These are phyloP conservation scores for Wallacemonas sp. DNA, from an alignment of 208 protist species.

Conservation along the genomic window DNA sequence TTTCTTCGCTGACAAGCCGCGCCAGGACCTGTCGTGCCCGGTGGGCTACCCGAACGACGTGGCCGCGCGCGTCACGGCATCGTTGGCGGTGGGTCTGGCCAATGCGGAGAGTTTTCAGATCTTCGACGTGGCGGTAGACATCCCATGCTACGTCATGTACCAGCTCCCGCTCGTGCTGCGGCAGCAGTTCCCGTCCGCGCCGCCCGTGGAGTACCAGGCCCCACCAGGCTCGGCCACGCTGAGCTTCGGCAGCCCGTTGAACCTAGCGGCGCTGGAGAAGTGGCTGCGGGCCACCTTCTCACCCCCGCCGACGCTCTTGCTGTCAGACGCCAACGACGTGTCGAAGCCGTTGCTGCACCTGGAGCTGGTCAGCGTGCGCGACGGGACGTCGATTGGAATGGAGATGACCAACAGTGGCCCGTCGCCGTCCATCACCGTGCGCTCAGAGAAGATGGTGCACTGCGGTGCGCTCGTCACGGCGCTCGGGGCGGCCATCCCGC, in stretches of 20 bases:
- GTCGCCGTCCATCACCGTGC: slow-evolving; percentile 46
- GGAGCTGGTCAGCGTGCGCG: slow-evolving; percentile 70
- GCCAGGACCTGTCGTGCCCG: slow-evolving; percentile 48
- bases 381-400: slow-evolving; percentile 51
- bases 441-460: slow-evolving; percentile 76
- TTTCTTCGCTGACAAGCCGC: slow-evolving; percentile 45
- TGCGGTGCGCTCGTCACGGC: slow-evolving; percentile 88
- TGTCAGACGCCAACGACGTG: slow-evolving; percentile 34
- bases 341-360: slow-evolving; percentile 29
- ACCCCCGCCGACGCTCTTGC: slow-evolving; percentile 23
- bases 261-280: slow-evolving; percentile 28
- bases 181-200: slow-evolving; percentile 7
- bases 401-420: slow-evolving; percentile 35
- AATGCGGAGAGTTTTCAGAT: slow-evolving; percentile 76
- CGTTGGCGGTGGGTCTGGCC: slow-evolving; percentile 75
- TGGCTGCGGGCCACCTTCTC: slow-evolving; percentile 63
- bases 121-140: slow-evolving; percentile 66
- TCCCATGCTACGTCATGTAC: slow-evolving; percentile 92
- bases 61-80: slow-evolving; percentile 55
- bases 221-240: slow-evolving; percentile 53
- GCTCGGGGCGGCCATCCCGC: slow-evolving; percentile 50
- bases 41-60: slow-evolving; percentile 63
- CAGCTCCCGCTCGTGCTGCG: slow-evolving; percentile 22
- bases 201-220: slow-evolving; percentile 13
- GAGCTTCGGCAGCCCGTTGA: slow-evolving; percentile 42